A percentile compares a stretch with the other conserved stretches of the same genome.
Conservation (phyloP, 192 early-diverging fungal species). For the Backusella westeae region DNA sequence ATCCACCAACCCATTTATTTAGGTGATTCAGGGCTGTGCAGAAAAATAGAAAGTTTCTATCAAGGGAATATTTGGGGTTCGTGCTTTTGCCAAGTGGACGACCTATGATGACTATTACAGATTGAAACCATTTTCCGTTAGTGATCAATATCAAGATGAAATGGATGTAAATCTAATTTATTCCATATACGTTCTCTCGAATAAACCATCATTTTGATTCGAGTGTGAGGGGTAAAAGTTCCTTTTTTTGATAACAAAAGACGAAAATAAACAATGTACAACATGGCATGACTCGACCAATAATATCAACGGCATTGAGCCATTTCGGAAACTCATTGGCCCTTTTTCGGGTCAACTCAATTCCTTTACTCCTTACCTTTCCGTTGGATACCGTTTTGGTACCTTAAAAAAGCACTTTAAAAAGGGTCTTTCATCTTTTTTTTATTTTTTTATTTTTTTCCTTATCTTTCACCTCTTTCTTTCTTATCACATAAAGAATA, state of each 20-base stretch:
- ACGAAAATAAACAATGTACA: slow-evolving; percentile 2
- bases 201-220: not conserved
- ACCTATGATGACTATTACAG: too few species aligned
- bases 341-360: slow-evolving; percentile 1
- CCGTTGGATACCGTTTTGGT: not conserved
- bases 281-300: not conserved
- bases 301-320: not conserved
- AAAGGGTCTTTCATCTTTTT: not conserved
- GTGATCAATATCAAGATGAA: not conserved
- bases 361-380: not conserved
- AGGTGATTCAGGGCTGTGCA: too few species aligned
- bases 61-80: too few species aligned
- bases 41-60: too few species aligned
- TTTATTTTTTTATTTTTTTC: not conserved
- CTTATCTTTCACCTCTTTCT: not conserved
- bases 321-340: not conserved
- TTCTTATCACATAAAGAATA: not conserved
- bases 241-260: not conserved
- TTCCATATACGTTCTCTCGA: not conserved
- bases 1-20: too few species aligned
- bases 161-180: not conserved
- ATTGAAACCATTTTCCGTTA: not conserved
- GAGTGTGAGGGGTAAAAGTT: not conserved
- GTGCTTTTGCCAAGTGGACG: too few species aligned
- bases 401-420: not conserved